These are phyloP conservation scores for Tetrapyrgos nigripes DNA, from an alignment of 1,284 basidiomycete genomes.

Conservation along the genomic window DNA sequence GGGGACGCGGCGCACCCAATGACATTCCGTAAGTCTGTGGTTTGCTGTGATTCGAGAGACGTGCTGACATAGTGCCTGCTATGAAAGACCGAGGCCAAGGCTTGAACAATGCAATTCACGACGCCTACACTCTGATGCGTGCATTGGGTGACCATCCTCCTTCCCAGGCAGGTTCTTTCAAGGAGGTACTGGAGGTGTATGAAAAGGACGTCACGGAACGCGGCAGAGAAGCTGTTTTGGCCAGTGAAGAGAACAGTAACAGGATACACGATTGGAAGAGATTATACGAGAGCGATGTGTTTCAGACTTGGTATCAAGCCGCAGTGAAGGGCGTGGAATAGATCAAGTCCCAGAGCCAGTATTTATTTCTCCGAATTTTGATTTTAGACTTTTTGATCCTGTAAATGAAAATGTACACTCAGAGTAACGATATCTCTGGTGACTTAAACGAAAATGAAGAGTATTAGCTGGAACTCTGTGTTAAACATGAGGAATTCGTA, in stretches of 20 bases:
- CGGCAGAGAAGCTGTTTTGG: background rate
- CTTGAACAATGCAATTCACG: constrained; percentile 9
- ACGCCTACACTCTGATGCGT: background rate
- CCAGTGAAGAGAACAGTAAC: background rate
- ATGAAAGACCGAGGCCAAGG: constrained; percentile 11
- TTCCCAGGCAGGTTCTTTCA: background rate
- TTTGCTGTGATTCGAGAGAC: background rate
- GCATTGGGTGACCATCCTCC: constrained; percentile 1
- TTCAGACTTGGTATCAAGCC: background rate
- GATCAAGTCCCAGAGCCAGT: too few species aligned
- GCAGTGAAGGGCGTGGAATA: background rate
- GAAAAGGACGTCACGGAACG: background rate
- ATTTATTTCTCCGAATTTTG: too few species aligned
- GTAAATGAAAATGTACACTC: background rate
- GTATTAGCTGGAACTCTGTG: background rate
- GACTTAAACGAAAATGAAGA: constrained; percentile 27
- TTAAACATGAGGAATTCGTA: constrained; percentile 43
- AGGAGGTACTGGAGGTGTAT: background rate
- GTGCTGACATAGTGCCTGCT: background rate
- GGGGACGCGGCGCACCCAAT: constrained; percentile 12
- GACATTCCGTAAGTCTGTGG: constrained; percentile 1
- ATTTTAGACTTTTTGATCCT: too few species aligned
- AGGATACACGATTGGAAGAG: background rate
- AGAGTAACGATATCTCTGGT: constrained; percentile 41
- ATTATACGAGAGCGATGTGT: background rate